Base-by-base conservation (phyloP, 768 basidiomycete genomes). In the Rhizopogon salebrosus region DNA sequence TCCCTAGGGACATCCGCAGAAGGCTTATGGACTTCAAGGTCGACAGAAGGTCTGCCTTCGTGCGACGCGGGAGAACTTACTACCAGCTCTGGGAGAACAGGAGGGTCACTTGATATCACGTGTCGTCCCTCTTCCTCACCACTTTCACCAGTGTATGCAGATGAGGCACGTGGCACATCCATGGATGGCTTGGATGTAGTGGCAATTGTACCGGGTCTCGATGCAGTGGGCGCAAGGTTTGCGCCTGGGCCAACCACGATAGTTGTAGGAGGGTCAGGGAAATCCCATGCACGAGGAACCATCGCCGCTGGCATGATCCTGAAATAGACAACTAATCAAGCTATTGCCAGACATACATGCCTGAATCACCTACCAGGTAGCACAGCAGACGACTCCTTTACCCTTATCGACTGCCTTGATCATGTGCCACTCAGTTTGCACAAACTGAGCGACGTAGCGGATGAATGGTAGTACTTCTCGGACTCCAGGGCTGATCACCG, bases 391-490 rank as follows among this genome's bases (percentile, higher is more conserved):
- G 35, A 93, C 92, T 18, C 92, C 92, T 60, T 80, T 66, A 1
- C 92, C 91, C 48, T 72, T 61, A 59, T 93, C 76, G 59, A 85
- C 80, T 20, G 63, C 70, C 61, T 79, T 75, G 63, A 94, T 88
- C 37, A 75, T 52, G 41, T 66, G 70, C 75, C 83, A 92, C 63
- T 95, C 90, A 40, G 79, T 82, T 58, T 93, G 86, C 57, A 89
- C 71, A 67, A 82, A 93, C 57, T 87, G 85, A 14, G 87, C 75
- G 48, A 92, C 82, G 70, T 92, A 93, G 27, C 89, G 87, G 60
- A 91, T 75, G 64, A 92, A 90, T 0, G 92, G 92, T 2, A 93
- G 72, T 40, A 93, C 81, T 66, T 94, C 92, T 40, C 87, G 82
- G 29, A 87, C 83, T 22, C 89, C 92, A 53, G 83, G 82, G 57